Percentiles rank a stretch among this genome's conserved stretches.
Evolutionary conservation across 495 filamentous ascomycete genomes (phyloP).

Genomic region (Podospora bellae-mahoneyi): DNA sequence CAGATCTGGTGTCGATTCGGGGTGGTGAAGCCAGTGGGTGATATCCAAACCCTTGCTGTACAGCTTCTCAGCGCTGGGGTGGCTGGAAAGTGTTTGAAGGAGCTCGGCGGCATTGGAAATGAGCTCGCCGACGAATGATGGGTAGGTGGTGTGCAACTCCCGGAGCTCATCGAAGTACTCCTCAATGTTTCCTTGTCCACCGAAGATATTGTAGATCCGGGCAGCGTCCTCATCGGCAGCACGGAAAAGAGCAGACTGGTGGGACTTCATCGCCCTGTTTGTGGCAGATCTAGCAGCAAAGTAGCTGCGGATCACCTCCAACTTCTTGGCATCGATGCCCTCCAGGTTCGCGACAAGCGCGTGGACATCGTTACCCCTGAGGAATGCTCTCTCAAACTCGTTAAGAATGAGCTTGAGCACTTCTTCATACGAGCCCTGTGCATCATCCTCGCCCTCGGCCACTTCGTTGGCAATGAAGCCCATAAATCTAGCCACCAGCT

Average conservation of each 20-base stretch:
- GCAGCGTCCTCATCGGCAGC: slow-evolving; percentile 77
- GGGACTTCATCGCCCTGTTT: slow-evolving; percentile 76
- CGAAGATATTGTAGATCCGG: slow-evolving; percentile 85
- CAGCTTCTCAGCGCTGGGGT: slow-evolving; percentile 86
- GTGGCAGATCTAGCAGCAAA: slow-evolving; percentile 82
- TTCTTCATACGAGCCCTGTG: slow-evolving; percentile 76
- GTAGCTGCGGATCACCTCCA: slow-evolving; percentile 80
- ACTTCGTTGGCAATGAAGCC: slow-evolving; percentile 82
- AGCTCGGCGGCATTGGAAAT: slow-evolving; percentile 74
- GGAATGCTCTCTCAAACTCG: slow-evolving; percentile 93
- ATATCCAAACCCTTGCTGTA: slow-evolving; percentile 95
- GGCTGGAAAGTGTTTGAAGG: slow-evolving; percentile 76
- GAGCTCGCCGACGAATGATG: slow-evolving; percentile 81
- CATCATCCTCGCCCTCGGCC: slow-evolving; percentile 85
- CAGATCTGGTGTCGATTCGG: slow-evolving; percentile 83
- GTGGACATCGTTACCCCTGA: slow-evolving; percentile 94
- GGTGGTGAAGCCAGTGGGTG: slow-evolving; percentile 84
- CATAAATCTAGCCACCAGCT: slow-evolving; percentile 89
- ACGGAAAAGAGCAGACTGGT: slow-evolving; percentile 89
- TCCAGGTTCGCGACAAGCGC: slow-evolving; percentile 79
- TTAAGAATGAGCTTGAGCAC: slow-evolving; percentile 84
- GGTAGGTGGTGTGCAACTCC: slow-evolving; percentile 85
- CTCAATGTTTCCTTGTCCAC: slow-evolving; percentile 98
- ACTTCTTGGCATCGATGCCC: slow-evolving; percentile 85
- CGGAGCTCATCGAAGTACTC: slow-evolving; percentile 98